Base-by-base conservation (phyloP, 345 rosid species). In the Hibiscus syriacus region DNA sequence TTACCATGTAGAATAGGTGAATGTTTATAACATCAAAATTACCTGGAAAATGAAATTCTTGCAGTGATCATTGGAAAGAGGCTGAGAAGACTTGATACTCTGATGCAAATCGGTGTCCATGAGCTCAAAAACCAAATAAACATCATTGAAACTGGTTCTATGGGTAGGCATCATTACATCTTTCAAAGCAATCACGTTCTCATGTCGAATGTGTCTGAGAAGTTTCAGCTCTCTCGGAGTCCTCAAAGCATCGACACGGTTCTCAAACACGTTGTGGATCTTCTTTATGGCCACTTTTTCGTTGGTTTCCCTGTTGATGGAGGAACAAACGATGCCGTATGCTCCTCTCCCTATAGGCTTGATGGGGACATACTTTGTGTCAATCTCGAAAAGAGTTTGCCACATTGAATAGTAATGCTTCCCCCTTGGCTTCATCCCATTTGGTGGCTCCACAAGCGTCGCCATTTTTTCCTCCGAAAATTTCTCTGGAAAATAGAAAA, bases 81-180 rank as follows among this genome's bases (percentile, higher is more conserved):
- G 74, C 69, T 92, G 92, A n/a, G 90, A 59, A 32, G 96, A 88
- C 74, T 84, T 84, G 55, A 90, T 85, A 55, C 88, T 88, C 75
- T 88, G 96, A 82, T 87, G 92, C 75, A 92, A 79, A 81, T 88
- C 96, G 0, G 92, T 87, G 71, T 92, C 97, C 98, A 92, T 92
- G 13, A 92, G 85, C 78, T 92, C 98, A 53, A 83, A 90, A 39
- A 90, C 98, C 81, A 92, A 72, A 54, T 92, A 92, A 0, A 90
- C 97, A 78, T 92, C 98, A 71, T 77, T 85, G 36, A 90, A 92
- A 64, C 86, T 82, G 4, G 74, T 67, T 68, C 66, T 79, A 12
- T 80, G 83, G 36, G 39, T 27, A 29, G 98, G 97, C 81, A 86
- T 61, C 97, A 92, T 90, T 8, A 92, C 90, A 74, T 92, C 89